Conservation (phyloP, 306 rosid genomes). For the Alnus rubra region DNA sequence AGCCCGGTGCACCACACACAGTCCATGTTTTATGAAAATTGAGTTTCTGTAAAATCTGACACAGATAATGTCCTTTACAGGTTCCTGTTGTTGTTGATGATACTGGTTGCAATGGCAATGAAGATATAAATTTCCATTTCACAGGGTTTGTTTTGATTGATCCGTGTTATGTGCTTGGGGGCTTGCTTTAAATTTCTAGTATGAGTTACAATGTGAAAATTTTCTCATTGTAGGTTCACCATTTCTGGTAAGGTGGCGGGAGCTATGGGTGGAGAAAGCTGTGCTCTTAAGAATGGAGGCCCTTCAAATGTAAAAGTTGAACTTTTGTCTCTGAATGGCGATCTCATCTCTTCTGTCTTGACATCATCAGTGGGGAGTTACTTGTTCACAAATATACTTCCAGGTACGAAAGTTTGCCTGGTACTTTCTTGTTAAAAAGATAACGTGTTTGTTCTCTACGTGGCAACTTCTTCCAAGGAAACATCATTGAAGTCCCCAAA, state of each 20-base stretch:
- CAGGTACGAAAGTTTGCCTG: constrained; percentile 55
- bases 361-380: constrained; percentile 77
- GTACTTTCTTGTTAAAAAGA: constrained; percentile 21
- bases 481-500: constrained; percentile 15
- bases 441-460: constrained; percentile 12
- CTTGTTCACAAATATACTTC: constrained; percentile 75
- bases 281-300: constrained; percentile 72
- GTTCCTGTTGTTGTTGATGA: constrained; percentile 84
- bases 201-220: constrained; percentile 18
- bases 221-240: constrained; percentile 65
- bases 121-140: constrained; percentile 87
- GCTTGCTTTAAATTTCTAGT: constrained; percentile 18
- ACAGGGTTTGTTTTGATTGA: constrained; percentile 65
- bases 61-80: constrained; percentile 33
- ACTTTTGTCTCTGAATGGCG: constrained; percentile 63
- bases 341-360: constrained; percentile 63
- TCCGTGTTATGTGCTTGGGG: constrained; percentile 10
- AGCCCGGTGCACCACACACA: constrained; percentile 1
- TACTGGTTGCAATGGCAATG: constrained; percentile 87
- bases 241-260: constrained; percentile 89
- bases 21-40: constrained; percentile 13
- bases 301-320: constrained; percentile 85
- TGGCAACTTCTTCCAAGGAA: constrained; percentile 17
- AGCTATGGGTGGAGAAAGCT: constrained; percentile 86
- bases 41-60: constrained; percentile 24